Evolutionary conservation across 345 rosid genomes (phyloP), one percentile per base, ranked within the genome.

Genomic region (Brassica juncea): DNA sequence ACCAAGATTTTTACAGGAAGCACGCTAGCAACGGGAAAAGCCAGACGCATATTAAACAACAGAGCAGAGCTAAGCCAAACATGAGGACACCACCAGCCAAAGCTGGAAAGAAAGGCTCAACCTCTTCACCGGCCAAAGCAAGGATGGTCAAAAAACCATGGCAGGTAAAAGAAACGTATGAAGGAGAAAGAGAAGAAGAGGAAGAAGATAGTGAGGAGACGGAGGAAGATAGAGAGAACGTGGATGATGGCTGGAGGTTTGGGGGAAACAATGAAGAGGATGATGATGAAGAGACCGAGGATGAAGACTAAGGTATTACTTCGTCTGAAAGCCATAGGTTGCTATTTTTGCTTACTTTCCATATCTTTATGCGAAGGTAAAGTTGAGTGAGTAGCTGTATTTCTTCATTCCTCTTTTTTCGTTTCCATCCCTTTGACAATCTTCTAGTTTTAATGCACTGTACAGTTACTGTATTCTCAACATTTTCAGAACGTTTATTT

Each of bases 161-260:
- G 94, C 90, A 86, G 10, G 81, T 74, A 3, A 90, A 88, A 76
- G 98, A 87, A 80, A 84, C 80, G 0, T 93, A 86, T 85, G 94
- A 90, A 86, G 97, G 90, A 85, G 94, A 57, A 54, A 74, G 68
- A 71, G 32, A 70, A 28, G 70, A 90, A 78, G 98, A 94, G 0
- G 97, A 92, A 84, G 97, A 92, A 82, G 99, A 95, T 69, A 86
- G 89, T 4, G 97, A 93, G 65, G 98, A 94, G 79, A 92, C 99
- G 0, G 97, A 94, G 85, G 97, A 92, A 81, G 99, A 95, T 71
- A 85, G 89, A 27, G 97, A 93, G 32, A 90, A 90, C 66, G 84
- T 85, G 39, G 98, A 92, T 25, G 97, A 90, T 74, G 93, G 98
- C 39, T 95, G 92, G 94, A 86, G 92, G 70, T 90, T 85, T 73